Evolutionary conservation across 2,329 filamentous ascomycete species (phyloP).

Genomic region (Colletotrichum lindemuthianum): DNA sequence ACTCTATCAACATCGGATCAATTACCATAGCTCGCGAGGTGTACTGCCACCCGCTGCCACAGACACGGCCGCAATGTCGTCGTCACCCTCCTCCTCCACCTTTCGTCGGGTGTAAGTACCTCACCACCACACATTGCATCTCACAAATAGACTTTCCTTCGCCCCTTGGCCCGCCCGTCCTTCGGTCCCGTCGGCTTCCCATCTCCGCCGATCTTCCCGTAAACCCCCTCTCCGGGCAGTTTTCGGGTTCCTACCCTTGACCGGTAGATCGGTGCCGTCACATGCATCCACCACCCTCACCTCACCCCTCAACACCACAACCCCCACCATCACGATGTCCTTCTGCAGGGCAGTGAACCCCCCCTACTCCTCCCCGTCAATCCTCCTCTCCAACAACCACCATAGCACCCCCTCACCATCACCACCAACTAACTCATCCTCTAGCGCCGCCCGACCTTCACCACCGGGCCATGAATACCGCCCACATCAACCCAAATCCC

Average conservation of each 20-base stretch:
- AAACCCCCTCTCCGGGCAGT: background rate
- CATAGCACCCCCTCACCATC: background rate
- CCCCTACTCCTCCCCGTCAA: slow-evolving; percentile 8
- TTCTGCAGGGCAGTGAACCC: slow-evolving; percentile 21
- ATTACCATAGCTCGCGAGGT: background rate
- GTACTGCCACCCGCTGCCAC: too few relatives aligned
- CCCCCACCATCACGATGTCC: slow-evolving; percentile 20
- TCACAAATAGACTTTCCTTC: background rate
- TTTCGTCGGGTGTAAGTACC: slow-evolving; percentile 33
- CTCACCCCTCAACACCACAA: slow-evolving; percentile 28
- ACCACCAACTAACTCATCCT: slow-evolving; percentile 36
- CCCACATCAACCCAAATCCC: slow-evolving; percentile 63
- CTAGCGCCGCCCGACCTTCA: slow-evolving; percentile 27
- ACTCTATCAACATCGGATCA: background rate
- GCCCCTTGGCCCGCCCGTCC: background rate
- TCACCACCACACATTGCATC: background rate
- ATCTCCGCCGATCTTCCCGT: slow-evolving; percentile 4
- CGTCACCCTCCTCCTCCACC: background rate
- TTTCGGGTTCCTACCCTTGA: background rate
- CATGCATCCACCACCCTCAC: background rate
- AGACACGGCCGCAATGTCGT: slow-evolving; percentile 17
- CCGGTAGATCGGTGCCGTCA: background rate
- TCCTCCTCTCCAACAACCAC: background rate
- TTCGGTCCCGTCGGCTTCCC: slow-evolving; percentile 10
- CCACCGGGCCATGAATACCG: slow-evolving; percentile 47